phyloP scores from a whole-genome alignment of 768 basidiomycete genomes.

The Auriscalpium vulgare region DNA sequence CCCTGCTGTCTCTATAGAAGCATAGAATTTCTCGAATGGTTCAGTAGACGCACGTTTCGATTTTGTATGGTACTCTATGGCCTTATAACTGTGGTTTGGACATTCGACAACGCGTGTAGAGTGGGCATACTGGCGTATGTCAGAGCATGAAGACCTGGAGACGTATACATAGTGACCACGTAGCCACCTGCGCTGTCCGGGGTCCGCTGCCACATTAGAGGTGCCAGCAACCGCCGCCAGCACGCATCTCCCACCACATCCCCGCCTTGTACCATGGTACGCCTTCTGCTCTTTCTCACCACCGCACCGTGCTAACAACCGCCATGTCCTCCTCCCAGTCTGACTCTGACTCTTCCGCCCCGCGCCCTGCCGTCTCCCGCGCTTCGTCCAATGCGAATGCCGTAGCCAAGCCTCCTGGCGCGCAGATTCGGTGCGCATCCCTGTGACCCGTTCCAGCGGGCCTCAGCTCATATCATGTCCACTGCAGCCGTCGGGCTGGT shows the following conservation, averaged over 20 bases:
- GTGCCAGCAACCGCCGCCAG: background rate
- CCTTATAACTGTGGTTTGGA: too few relatives aligned
- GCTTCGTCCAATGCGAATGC: slow-evolving; percentile 34
- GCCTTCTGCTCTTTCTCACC: background rate
- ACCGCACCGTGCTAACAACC: background rate
- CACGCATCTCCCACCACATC: background rate
- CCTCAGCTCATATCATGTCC: too few relatives aligned
- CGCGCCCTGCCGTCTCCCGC: slow-evolving; percentile 31
- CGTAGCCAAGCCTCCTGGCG: slow-evolving; percentile 69
- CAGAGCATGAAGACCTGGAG: too few relatives aligned
- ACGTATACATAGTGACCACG: too few relatives aligned
- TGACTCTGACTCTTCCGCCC: slow-evolving; percentile 61
- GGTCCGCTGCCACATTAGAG: background rate
- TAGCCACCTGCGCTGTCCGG: background rate
- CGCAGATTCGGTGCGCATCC: slow-evolving; percentile 65
- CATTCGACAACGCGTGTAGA: too few relatives aligned
- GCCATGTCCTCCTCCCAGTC: slow-evolving; percentile 39
- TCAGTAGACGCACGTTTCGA: too few relatives aligned
- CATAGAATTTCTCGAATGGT: too few relatives aligned
- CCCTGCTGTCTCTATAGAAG: too few relatives aligned
- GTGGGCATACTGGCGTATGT: too few relatives aligned
- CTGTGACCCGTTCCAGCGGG: too few relatives aligned
- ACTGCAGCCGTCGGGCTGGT: slow-evolving; percentile 62
- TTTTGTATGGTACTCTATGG: too few relatives aligned
- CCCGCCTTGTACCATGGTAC: background rate